Evolutionary conservation across 2,329 filamentous ascomycete genomes (phyloP), one percentile per base, ranked within the genome.

Genomic region (Cyanodermella asteris): DNA sequence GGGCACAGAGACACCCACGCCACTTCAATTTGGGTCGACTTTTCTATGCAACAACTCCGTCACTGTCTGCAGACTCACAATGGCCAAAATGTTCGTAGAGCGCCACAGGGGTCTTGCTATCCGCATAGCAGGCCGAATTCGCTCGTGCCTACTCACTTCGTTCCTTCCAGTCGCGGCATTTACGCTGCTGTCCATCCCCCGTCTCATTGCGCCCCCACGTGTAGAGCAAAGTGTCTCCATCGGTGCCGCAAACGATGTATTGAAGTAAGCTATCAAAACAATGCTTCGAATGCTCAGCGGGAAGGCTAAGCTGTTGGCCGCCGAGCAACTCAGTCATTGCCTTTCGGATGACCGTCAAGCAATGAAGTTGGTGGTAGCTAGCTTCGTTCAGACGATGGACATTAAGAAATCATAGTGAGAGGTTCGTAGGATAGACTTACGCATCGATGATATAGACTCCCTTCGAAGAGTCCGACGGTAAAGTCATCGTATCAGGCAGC

Each of bases 211-310:
- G 4, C 6, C 19, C 26, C 16, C 7, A 10, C 10, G 21, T 17
- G 20, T 27, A 27, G 16, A 27, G 22, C 5, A 16, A 23, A 7
- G 23, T 28, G 8, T 28, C 27, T n/a, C n/a, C n/a, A 12, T 19
- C 27, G 7, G 27, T 23, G 6, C 13, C 16, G 16, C 27, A 28
- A 22, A 28, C 25, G 16, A 28, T 19, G 12, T 24, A 7, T 15
- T 28, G 22, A n/a, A 22, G 24, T 12, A 28, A 13, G n/a, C 15
- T 15, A 15, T 28, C 18, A 18, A 24, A 28, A 13, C 27, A 28
- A 20, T 27, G 25, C 18, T 13, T 25, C 4, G 18, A 22, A 18
- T 26, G 24, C 9, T n/a, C 9, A 8, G 16, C 10, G 6, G 14
- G 24, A 18, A 11, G 14, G 4, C 7, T 18, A 7, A 25, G 16